Base-by-base conservation (phyloP, 1,139 yeast species). In the Candida anutae region DNA sequence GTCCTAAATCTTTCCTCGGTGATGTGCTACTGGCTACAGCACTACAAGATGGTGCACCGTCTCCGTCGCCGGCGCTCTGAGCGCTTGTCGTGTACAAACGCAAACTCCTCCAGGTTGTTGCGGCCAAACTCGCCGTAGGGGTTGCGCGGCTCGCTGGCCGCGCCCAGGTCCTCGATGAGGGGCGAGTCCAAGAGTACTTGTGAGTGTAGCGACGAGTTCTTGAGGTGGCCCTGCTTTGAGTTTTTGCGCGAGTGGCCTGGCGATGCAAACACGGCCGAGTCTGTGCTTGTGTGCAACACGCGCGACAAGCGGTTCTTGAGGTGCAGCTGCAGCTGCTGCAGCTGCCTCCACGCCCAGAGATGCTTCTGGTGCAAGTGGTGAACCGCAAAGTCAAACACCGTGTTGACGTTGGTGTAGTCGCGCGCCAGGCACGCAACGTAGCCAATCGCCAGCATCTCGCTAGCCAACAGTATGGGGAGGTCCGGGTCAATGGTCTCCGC, bases 401-500 rank as follows among this genome's bases (percentile, higher is more conserved):
- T 72, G 26, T 63, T 60, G 12, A 85, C 72, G 33, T 85, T 83
- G 36, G 68, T 65, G 65, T 76, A 74, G 17, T 69, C 60, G 42
- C 77, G 79, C 10, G 95, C 83, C 3, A 93, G 79, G 46, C 94
- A 83, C 47, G 79, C 81, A 34, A 83, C 56, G 50, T 83, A 88
- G n/a, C 74, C 81, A 29, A 77, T 63, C 0, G 94, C 93, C 24
- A 81, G 82, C 36, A 81, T 69, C 28, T 69, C 70, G 24, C 65
- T 59, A 1, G 94, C 88, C 19, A 81, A 57, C 31, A 58, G 60
- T 20, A 72, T 68, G 6, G 76, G 68, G 16, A 71, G 53, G 28
- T 70, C 69, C 5, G 74, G 68, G 19, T 62, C 60, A 51, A 63
- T 62, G 4, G 32, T 37, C 24, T 58, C 50, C 16, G 63, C 50